Conservation (phyloP, 2,329 filamentous ascomycete genomes). For the Rhinocladiella mackenziei region DNA sequence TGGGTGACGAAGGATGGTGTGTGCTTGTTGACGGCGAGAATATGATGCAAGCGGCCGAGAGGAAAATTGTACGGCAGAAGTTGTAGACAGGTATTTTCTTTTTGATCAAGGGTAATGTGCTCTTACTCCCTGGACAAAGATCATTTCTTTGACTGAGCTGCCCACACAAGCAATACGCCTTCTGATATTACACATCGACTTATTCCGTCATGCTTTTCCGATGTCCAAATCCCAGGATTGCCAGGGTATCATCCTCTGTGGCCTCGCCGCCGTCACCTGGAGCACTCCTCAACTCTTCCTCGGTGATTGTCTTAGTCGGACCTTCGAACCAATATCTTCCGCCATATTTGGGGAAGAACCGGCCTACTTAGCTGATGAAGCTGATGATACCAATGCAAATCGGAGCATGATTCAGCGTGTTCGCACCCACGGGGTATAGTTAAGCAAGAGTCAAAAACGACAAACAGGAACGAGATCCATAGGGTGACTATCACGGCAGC, state of each 20-base stretch:
- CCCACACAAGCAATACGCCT: too few species aligned
- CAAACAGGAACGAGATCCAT: slow-evolving; percentile 38
- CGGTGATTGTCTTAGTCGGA: slow-evolving; percentile 37
- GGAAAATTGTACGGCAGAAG: slow-evolving; percentile 42
- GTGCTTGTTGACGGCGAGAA: slow-evolving; percentile 78
- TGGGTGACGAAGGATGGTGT: slow-evolving; percentile 74
- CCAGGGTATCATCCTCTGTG: slow-evolving; percentile 20
- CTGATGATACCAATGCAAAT: slow-evolving; percentile 40
- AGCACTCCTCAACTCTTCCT: slow-evolving; percentile 25
- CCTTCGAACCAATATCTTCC: slow-evolving; percentile 39
- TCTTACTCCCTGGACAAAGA: not conserved
- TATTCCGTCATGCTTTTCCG: slow-evolving; percentile 15
- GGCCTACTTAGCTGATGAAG: slow-evolving; percentile 36
- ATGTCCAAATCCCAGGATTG: slow-evolving; percentile 20
- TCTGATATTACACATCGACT: not conserved
- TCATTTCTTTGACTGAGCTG: too few species aligned
- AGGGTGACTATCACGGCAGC: slow-evolving; percentile 32
- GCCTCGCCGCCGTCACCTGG: slow-evolving; percentile 20
- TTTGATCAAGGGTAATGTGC: not conserved
- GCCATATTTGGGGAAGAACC: slow-evolving; percentile 37
- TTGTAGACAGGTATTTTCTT: slow-evolving; percentile 35
- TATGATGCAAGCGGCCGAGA: slow-evolving; percentile 55
- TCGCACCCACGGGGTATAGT: slow-evolving; percentile 36
- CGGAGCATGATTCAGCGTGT: slow-evolving; percentile 41
- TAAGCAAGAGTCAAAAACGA: slow-evolving; percentile 39